Evolutionary conservation across 768 basidiomycete genomes (phyloP), one percentile per base, ranked within the genome.

Genomic region (Sarcodon aspratus): DNA sequence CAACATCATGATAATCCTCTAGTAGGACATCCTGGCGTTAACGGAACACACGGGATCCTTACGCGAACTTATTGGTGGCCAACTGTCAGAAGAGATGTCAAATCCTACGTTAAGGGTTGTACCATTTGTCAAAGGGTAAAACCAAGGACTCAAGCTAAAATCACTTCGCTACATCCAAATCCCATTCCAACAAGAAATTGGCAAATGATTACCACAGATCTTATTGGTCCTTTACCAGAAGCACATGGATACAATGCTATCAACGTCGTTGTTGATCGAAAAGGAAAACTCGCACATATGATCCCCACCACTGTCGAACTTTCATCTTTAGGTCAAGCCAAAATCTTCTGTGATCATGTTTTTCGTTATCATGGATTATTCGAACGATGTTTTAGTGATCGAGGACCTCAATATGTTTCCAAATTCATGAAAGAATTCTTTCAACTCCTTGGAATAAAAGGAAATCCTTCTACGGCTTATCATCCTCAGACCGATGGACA

Each of bases 401-500:
- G 53, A 34, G 54, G 54, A 1, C 15, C 53, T 0, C 45, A 58
- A 33, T 71, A 68, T 46, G 55, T 59, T 0, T 59, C 63, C 1
- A 35, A 55, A 7, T 64, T 71, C 53, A 69, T 63, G 54, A 13
- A 33, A 7, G 60, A 61, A 0, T 48, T 74, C 0, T 59, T 59
- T 32, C 17, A 44, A 18, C 44, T 59, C 0, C 61, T 72, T 0
- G 61, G 64, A 0, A 69, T 74, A 36, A 45, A 65, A 12, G 46
- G 45, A 1, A 63, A 61, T 34, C 52, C 66, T 0, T 65, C 62
- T 7, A 74, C 72, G 0, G 71, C 70, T 1, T 74, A 66, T 44
- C 72, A 73, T 48, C 74, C 72, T 0, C 64, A 70, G 45, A 65
- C 64, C 1, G 65, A 72, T 47, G 68, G 72, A 0, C 66, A 70